Evolutionary conservation across 768 basidiomycete genomes (phyloP).

Genomic region (Auricularia sp.): DNA sequence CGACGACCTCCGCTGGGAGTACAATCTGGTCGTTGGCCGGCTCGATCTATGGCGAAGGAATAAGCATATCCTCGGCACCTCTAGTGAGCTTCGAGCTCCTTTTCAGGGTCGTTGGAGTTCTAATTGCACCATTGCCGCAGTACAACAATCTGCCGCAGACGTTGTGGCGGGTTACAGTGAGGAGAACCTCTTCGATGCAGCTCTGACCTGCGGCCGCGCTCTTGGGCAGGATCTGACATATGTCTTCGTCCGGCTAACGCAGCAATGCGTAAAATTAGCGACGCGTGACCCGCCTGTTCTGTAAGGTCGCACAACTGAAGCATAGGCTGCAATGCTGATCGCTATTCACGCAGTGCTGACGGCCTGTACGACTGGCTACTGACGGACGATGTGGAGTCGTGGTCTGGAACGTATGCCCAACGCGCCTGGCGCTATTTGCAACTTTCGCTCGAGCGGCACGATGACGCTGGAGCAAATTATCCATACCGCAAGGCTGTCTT

Average conservation of each 20-base stretch:
- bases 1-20: constrained; percentile 68
- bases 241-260: not conserved
- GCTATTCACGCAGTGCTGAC: constrained; percentile 40
- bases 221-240: not conserved
- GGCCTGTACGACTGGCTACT: constrained; percentile 76
- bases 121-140: constrained; percentile 13
- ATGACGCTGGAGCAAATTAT: constrained; percentile 58
- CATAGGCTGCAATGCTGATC: not conserved
- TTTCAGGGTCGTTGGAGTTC: not conserved
- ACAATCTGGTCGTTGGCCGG: constrained; percentile 65
- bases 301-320: constrained; percentile 7
- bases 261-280: not conserved
- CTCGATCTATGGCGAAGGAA: constrained; percentile 65
- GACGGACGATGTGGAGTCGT: constrained; percentile 68
- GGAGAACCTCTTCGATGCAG: not conserved
- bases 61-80: constrained; percentile 34
- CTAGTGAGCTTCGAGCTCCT: constrained; percentile 39
- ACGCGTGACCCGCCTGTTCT: constrained; percentile 1
- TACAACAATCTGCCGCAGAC: not conserved
- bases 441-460: constrained; percentile 67
- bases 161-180: not conserved
- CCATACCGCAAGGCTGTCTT: constrained; percentile 68
- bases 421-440: constrained; percentile 87
- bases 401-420: constrained; percentile 72
- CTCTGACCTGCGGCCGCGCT: not conserved